Evolutionary conservation across 164 flowering plant species (phyloP).

Genomic region (Saururus chinensis): DNA sequence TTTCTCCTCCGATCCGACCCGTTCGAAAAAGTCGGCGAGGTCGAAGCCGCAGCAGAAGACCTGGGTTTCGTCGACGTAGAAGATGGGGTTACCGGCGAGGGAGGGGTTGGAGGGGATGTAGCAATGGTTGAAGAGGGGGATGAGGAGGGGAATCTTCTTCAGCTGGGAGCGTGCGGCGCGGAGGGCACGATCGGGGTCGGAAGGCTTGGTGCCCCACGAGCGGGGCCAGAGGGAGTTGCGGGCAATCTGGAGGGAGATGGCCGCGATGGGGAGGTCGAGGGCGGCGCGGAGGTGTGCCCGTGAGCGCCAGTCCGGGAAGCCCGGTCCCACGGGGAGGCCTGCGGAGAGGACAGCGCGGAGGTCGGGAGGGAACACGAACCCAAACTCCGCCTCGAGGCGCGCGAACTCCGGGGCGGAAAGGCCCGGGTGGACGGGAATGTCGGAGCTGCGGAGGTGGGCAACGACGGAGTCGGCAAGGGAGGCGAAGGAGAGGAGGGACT

Average conservation of each 20-base stretch:
- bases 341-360: conserved; percentile 71
- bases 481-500: conserved; percentile 53
- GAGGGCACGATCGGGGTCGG: conserved; percentile 76
- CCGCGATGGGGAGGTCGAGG: conserved; percentile 78
- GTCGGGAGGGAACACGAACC: conserved; percentile 90
- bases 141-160: conserved; percentile 65
- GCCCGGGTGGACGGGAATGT: conserved; percentile 53
- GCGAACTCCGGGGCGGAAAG: conserved; percentile 78
- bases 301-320: conserved; percentile 94
- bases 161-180: conserved; percentile 58
- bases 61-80: conserved; percentile 72
- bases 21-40: conserved; percentile 79
- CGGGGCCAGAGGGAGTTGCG: conserved; percentile 73
- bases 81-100: conserved; percentile 84
- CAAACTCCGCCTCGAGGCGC: conserved; percentile 74
- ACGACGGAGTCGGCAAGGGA: conserved; percentile 54
- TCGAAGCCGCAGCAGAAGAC: conserved; percentile 80
- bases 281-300: conserved; percentile 62
- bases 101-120: conserved; percentile 83
- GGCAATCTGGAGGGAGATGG: conserved; percentile 71
- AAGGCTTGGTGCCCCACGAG: conserved; percentile 79
- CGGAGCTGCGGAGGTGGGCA: conserved; percentile 54
- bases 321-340: conserved; percentile 74
- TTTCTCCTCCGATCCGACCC: conserved; percentile 22
- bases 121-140: conserved; percentile 85